phyloP scores from a whole-genome alignment of 208 protist species.

The Crithidia mellificae region DNA sequence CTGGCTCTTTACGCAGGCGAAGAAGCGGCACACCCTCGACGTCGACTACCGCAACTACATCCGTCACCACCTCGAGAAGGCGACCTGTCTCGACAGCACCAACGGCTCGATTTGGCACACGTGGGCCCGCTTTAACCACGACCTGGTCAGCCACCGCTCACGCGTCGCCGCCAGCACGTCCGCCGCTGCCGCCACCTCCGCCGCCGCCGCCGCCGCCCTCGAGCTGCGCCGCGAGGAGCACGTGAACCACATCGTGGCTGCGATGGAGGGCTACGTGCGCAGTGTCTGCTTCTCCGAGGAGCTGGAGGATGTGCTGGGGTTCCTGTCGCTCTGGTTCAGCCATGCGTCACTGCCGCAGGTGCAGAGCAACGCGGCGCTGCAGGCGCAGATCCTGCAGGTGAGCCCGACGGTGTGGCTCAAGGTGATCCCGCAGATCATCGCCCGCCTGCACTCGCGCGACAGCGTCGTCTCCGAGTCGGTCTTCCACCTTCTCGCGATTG shows the following conservation, averaged over 20 bases:
- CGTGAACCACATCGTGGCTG: slow-evolving; percentile 80
- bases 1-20: slow-evolving; percentile 63
- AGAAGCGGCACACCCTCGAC: slow-evolving; percentile 32
- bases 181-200: background rate
- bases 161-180: slow-evolving; percentile 8
- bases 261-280: slow-evolving; percentile 96
- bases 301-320: slow-evolving; percentile 97
- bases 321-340: slow-evolving; percentile 99
- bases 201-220: slow-evolving; percentile 1
- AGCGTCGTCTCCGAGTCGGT: slow-evolving; percentile 91
- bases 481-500: slow-evolving; percentile 90
- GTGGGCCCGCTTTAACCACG: slow-evolving; percentile 97
- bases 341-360: slow-evolving; percentile 70
- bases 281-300: slow-evolving; percentile 81
- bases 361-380: slow-evolving; percentile 63
- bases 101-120: slow-evolving; percentile 98
- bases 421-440: slow-evolving; percentile 99
- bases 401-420: slow-evolving; percentile 98
- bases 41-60: slow-evolving; percentile 42
- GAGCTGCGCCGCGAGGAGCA: slow-evolving; percentile 36
- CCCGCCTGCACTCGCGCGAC: slow-evolving; percentile 95
- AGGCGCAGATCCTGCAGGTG: slow-evolving; percentile 90
- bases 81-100: slow-evolving; percentile 82
- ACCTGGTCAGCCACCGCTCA: slow-evolving; percentile 44
- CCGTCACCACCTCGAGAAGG: slow-evolving; percentile 64